A percentile compares a stretch with the other conserved stretches of the same genome.
Conservation (phyloP, 257 asterid genomes). For the Scutellaria minor region DNA sequence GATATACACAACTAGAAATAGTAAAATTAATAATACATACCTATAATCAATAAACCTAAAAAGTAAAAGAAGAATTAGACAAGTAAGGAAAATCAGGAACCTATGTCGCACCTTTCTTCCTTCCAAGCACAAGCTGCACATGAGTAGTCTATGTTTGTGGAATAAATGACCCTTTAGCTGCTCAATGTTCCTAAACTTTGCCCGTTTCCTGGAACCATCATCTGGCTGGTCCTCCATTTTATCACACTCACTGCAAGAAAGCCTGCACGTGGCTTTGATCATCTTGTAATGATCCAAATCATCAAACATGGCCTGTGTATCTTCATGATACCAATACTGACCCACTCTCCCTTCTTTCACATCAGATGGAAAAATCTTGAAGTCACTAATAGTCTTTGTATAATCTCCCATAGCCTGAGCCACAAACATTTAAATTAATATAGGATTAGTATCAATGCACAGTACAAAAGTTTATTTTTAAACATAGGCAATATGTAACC, state of each 20-base stretch:
- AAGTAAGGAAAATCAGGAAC: constrained; percentile 18
- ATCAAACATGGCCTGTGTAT: constrained; percentile 86
- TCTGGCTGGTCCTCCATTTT: constrained; percentile 53
- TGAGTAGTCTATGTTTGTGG: constrained; percentile 76
- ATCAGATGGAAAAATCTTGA: constrained; percentile 67
- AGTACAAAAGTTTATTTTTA: neutral
- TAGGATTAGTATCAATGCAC: constrained; percentile 9
- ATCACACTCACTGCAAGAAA: constrained; percentile 89
- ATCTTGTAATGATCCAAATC: constrained; percentile 92
- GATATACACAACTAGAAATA: neutral
- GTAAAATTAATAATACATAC: constrained; percentile 13
- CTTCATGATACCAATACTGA: constrained; percentile 89
- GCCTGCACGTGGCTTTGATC: constrained; percentile 98
- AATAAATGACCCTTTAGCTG: constrained; percentile 90
- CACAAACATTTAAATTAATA: neutral
- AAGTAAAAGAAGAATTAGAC: neutral
- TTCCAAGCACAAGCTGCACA: constrained; percentile 98
- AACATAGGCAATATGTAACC: neutral
- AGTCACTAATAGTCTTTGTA: constrained; percentile 69
- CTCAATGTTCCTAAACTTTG: constrained; percentile 75
- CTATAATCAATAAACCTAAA: constrained; percentile 7
- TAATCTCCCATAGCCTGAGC: constrained; percentile 87
- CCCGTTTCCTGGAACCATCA: constrained; percentile 64
- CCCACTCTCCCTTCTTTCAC: constrained; percentile 80
- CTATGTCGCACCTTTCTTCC: constrained; percentile 76